Base-by-base conservation (phyloP, 371 early-diverging fungal genomes). In the Lichtheimia ramosa region DNA sequence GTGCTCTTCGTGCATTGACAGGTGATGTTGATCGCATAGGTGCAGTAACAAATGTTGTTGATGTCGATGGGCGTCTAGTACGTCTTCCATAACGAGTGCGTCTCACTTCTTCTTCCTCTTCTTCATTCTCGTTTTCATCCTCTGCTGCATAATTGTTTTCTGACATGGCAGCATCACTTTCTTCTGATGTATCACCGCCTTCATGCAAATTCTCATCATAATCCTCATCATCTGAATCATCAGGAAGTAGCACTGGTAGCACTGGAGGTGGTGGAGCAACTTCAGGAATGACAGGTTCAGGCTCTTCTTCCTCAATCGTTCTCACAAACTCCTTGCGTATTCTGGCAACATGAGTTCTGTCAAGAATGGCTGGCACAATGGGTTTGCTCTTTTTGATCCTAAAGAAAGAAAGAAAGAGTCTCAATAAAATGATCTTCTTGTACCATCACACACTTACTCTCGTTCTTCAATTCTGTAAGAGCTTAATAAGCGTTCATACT, bases 211-310 rank as follows among this genome's bases (percentile, higher is more conserved):
- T 56, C 39, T 50, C 60, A 20, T 56, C 49, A 56, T 84, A 84
- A 43, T 85, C 87, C 48, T 84, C 87, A 21, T 86, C 89, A 49
- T 78, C 83, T 2, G 83, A 81, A 42, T 86, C 83, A 53, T 85
- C 86, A 13, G 84, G 75, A 16, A 78, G 51, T 25, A 73, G 43
- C n/a, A 64, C 56, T 2, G 74, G 64, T 13, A 63, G 50, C 0
- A 61, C 24, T 15, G 73, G 66, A 13, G 72, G 69, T 7, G 68
- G 65, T 10, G 64, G 86, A 18, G 28, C 57, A 21, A 21, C 15
- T 27, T 60, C 43, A 7, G 74, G 77, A 15, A 76, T 62, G 2
- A 61, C 65, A 3, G 77, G 59, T 42, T 86, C 83, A 16, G 71
- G 77, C 24, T 86, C 86, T 20, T 80, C 79, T 23, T 80, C 86